Conservation (phyloP, 208 protist species). For the Crithidia fasciculata region DNA sequence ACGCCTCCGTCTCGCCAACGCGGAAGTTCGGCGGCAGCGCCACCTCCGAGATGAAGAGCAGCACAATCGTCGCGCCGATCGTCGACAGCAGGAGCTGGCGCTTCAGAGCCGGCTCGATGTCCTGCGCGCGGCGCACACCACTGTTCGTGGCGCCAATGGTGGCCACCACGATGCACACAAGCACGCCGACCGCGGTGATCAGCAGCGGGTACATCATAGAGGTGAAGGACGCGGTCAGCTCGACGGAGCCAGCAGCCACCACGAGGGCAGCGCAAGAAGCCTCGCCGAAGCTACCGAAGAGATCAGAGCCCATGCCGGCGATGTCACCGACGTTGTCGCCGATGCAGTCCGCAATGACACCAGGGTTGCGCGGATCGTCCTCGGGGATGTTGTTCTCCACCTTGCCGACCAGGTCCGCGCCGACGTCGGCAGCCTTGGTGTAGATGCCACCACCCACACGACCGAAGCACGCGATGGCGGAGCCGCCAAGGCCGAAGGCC, state of each 20-base stretch:
- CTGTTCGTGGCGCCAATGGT: slow-evolving; percentile 61
- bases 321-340: slow-evolving; percentile 97
- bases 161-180: slow-evolving; percentile 80
- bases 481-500: slow-evolving; percentile 96
- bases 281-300: slow-evolving; percentile 96
- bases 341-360: slow-evolving; percentile 96
- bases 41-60: slow-evolving; percentile 66
- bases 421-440: slow-evolving; percentile 96
- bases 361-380: slow-evolving; percentile 96
- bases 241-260: slow-evolving; percentile 65
- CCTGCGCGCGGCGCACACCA: slow-evolving; percentile 51
- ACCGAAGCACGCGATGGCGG: slow-evolving; percentile 95
- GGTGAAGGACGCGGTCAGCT: slow-evolving; percentile 71
- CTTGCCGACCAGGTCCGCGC: slow-evolving; percentile 96
- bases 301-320: slow-evolving; percentile 95
- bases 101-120: slow-evolving; percentile 85
- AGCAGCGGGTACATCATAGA: slow-evolving; percentile 91
- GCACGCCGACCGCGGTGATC: slow-evolving; percentile 79
- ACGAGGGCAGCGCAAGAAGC: slow-evolving; percentile 94
- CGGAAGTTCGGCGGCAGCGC: slow-evolving; percentile 67
- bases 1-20: slow-evolving; percentile 37
- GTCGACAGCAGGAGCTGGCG: slow-evolving; percentile 83
- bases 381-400: slow-evolving; percentile 96
- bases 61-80: slow-evolving; percentile 60
- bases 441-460: slow-evolving; percentile 96